Evolutionary conservation across 345 rosid species (phyloP).

Genomic region (Fremontodendron californicum): DNA sequence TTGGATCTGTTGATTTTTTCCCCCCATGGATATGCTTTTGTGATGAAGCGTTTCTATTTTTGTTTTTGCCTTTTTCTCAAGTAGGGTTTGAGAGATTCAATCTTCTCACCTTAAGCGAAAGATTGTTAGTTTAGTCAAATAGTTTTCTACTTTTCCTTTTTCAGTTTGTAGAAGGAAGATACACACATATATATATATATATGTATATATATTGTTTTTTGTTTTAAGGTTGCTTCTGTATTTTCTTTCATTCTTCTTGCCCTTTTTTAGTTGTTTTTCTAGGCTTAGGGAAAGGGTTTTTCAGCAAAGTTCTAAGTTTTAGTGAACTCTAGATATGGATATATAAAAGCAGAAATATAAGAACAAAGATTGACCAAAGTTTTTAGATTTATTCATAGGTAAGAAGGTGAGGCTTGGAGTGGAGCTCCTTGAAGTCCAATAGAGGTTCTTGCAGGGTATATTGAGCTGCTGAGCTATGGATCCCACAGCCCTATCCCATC

Average conservation of each 20-base stretch:
- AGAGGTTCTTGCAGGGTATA: slow-evolving; percentile 56
- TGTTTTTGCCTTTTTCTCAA: neutral
- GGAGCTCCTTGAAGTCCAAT: slow-evolving; percentile 95
- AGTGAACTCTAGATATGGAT: neutral
- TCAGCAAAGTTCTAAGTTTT: neutral
- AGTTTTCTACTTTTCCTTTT: neutral
- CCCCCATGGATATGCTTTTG: neutral
- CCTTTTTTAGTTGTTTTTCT: neutral
- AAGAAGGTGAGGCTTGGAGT: slow-evolving; percentile 22
- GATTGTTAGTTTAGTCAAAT: neutral
- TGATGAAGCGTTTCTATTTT: neutral
- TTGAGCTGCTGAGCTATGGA: slow-evolving; percentile 89
- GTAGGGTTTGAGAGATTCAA: neutral
- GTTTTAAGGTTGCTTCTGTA: neutral
- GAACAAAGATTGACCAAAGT: neutral
- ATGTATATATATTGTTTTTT: neutral
- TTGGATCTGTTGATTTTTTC: neutral
- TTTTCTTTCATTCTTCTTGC: neutral
- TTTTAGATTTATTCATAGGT: neutral
- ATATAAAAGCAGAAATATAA: neutral
- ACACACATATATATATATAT: no score
- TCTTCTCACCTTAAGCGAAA: neutral
- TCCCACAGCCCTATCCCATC: slow-evolving; percentile 57
- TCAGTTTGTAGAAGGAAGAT: neutral
- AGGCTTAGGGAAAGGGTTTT: neutral